These are phyloP conservation scores for Ophiostoma quercus DNA, from an alignment of 2,329 filamentous ascomycete genomes.

Conservation along the genomic window DNA sequence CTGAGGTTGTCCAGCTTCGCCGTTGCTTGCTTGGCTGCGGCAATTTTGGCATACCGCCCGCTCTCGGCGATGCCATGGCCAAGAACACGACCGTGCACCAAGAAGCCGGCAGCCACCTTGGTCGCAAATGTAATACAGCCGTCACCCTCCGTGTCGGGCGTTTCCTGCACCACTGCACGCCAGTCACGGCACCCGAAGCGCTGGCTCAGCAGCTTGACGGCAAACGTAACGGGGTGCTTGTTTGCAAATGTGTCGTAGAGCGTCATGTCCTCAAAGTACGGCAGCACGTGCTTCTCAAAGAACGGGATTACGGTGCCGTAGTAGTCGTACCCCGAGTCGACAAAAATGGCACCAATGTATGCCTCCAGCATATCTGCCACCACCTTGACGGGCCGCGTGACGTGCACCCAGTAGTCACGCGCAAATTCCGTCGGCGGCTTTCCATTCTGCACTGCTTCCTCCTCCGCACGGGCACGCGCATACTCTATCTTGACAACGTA, in stretches of 20 bases:
- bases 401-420: conserved; percentile 64
- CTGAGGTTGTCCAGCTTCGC: conserved; percentile 41
- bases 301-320: conserved; percentile 69
- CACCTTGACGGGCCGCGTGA: conserved; percentile 61
- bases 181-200: conserved; percentile 60
- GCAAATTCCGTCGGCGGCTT: conserved; percentile 39
- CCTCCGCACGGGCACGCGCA: conserved; percentile 35
- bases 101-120: conserved; percentile 62
- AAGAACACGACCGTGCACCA: conserved; percentile 69
- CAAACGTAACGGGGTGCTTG: conserved; percentile 74
- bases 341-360: conserved; percentile 83
- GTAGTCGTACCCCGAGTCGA: conserved; percentile 80
- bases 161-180: conserved; percentile 51
- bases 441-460: conserved; percentile 34
- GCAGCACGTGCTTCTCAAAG: conserved; percentile 66
- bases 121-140: conserved; percentile 28
- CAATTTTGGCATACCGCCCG: conserved; percentile 66
- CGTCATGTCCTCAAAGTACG: conserved; percentile 79
- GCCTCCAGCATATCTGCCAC: conserved; percentile 86
- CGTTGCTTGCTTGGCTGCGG: conserved; percentile 57
- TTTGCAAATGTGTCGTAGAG: conserved; percentile 84
- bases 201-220: conserved; percentile 59
- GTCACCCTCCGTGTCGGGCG: conserved; percentile 38
- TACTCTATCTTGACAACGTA: conserved; percentile 55
- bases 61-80: conserved; percentile 57